phyloP scores from a whole-genome alignment of 345 rosid species.

The Gossypium anomalum region DNA sequence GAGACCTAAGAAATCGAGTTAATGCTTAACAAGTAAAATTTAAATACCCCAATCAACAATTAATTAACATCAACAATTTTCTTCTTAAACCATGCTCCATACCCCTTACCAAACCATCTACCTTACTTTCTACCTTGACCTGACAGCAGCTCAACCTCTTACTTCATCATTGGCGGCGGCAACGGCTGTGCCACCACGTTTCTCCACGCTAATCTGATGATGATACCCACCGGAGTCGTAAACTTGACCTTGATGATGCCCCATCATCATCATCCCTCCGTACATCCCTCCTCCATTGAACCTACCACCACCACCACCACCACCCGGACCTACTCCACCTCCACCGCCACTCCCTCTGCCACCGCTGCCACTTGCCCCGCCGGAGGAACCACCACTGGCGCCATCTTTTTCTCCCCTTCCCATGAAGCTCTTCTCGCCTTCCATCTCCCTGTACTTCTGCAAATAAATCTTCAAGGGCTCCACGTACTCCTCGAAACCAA shows the following conservation, averaged over 20 bases:
- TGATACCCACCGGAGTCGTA: slow-evolving; percentile 47
- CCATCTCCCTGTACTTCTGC: slow-evolving; percentile 67
- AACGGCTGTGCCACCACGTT: slow-evolving; percentile 19
- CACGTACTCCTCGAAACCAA: slow-evolving; percentile 68
- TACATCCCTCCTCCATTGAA: slow-evolving; percentile 44
- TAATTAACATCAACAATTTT: background rate
- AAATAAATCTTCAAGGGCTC: slow-evolving; percentile 60
- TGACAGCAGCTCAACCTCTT: slow-evolving; percentile 25
- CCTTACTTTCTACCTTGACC: slow-evolving; percentile 22
- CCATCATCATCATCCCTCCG: slow-evolving; percentile 55
- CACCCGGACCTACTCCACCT: slow-evolving; percentile 20
- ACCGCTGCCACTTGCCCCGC: slow-evolving; percentile 29
- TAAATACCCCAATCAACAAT: background rate
- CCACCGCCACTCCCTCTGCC: slow-evolving; percentile 12
- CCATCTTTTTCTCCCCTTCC: slow-evolving; percentile 43
- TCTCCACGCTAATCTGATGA: slow-evolving; percentile 31
- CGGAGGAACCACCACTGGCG: slow-evolving; percentile 31
- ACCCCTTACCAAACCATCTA: slow-evolving; percentile 10
- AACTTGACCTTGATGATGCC: slow-evolving; percentile 44
- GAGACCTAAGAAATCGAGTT: slow-evolving; percentile 4
- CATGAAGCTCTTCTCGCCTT: slow-evolving; percentile 50
- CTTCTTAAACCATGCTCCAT: background rate
- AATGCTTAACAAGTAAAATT: slow-evolving; percentile 5
- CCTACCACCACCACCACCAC: slow-evolving; percentile 33
- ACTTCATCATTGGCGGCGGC: background rate